Conservation (phyloP, 805 yeast species). For the Barnettozyma botsteinii region DNA sequence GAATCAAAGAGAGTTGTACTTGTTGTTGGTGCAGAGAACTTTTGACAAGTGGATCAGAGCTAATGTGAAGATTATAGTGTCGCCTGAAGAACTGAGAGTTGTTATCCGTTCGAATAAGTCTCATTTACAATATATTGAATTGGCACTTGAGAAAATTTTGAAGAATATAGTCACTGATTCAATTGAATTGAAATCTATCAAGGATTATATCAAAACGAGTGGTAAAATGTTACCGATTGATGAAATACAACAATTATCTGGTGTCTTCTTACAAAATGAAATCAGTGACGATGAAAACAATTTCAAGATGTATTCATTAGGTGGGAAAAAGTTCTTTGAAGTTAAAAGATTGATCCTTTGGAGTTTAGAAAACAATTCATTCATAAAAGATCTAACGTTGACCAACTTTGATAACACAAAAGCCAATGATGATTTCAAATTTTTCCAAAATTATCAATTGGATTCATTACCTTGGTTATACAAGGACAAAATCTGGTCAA, state of each 20-base stretch:
- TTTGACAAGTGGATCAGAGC: slow-evolving; percentile 24
- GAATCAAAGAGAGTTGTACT: slow-evolving; percentile 17
- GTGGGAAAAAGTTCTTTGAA: slow-evolving; percentile 14
- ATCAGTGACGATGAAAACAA: background rate
- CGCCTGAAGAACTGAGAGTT: slow-evolving; percentile 17
- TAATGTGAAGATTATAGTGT: slow-evolving; percentile 20
- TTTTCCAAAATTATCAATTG: slow-evolving; percentile 12
- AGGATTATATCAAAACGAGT: slow-evolving; percentile 6
- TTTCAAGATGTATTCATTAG: slow-evolving; percentile 18
- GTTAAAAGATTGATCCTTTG: slow-evolving; percentile 24
- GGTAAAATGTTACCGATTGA: slow-evolving; percentile 16
- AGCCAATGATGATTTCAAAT: slow-evolving; percentile 1
- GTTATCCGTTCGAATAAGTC: slow-evolving; percentile 20
- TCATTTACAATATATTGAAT: slow-evolving; percentile 23
- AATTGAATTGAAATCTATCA: slow-evolving; percentile 15
- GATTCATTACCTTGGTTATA: slow-evolving; percentile 24
- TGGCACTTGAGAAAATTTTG: slow-evolving; percentile 16
- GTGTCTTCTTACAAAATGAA: slow-evolving; percentile 21
- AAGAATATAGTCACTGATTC: slow-evolving; percentile 11
- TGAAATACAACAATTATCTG: slow-evolving; percentile 21
- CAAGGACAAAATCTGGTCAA: slow-evolving; percentile 17
- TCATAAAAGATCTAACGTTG: slow-evolving; percentile 9
- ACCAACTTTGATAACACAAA: slow-evolving; percentile 7
- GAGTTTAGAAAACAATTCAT: slow-evolving; percentile 23
- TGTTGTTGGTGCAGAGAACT: slow-evolving; percentile 17